Evolutionary conservation across 1,284 basidiomycete genomes (phyloP).

Genomic region (Leccinum fallax): DNA sequence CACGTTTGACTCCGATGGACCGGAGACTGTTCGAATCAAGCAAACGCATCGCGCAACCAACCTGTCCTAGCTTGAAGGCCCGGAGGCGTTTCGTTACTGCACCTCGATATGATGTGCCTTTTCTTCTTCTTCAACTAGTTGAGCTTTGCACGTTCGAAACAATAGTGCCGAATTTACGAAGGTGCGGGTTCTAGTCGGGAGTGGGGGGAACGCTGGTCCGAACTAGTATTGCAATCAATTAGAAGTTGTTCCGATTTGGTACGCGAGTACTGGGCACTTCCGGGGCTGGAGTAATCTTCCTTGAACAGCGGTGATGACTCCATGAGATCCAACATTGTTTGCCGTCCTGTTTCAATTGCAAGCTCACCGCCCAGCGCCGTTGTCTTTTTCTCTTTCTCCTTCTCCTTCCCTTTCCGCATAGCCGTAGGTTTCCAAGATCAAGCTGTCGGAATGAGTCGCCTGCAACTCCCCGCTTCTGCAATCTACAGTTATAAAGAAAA

Average conservation of each 20-base stretch:
- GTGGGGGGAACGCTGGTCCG: background rate
- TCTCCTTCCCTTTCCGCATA: background rate
- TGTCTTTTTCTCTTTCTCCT: background rate
- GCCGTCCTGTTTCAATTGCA: background rate
- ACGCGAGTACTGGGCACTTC: background rate
- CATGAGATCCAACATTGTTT: background rate
- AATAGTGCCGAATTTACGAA: background rate
- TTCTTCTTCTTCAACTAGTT: background rate
- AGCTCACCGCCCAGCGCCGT: background rate
- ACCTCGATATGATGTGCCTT: background rate
- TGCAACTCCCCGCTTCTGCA: background rate
- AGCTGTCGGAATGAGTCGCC: background rate
- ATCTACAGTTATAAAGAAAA: conserved; percentile 1
- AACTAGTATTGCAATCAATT: background rate
- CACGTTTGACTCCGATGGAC: background rate
- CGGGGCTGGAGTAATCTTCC: background rate
- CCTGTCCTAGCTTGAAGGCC: background rate
- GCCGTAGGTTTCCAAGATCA: background rate
- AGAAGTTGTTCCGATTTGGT: background rate
- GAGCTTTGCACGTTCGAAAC: background rate
- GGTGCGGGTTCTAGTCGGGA: background rate
- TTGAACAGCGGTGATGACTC: background rate
- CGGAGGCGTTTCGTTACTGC: background rate
- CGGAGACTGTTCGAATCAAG: conserved; percentile 3
- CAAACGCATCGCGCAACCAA: background rate